These are phyloP conservation scores for Combretum micranthum DNA, from an alignment of 345 rosid species.

Conservation along the genomic window DNA sequence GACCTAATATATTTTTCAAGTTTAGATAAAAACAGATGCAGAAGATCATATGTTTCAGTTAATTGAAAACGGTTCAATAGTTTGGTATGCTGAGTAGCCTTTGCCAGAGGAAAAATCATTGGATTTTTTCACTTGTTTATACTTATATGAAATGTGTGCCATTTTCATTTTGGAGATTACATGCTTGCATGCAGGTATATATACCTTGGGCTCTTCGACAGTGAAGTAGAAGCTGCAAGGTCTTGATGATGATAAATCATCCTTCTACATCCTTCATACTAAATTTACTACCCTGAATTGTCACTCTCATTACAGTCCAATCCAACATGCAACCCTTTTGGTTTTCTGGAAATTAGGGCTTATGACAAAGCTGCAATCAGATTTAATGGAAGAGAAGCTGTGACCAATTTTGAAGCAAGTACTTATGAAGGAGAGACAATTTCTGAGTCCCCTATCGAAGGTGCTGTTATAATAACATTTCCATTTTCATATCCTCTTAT, in stretches of 20 bases:
- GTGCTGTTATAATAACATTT: constrained; percentile 20
- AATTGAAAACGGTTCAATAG: no score
- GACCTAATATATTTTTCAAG: not conserved
- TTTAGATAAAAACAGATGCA: no score
- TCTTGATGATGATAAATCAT: constrained; percentile 63
- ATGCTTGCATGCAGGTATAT: constrained; percentile 97
- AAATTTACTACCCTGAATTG: constrained; percentile 41
- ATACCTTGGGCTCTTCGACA: constrained; percentile 98
- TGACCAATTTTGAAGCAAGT: constrained; percentile 80
- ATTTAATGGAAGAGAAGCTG: constrained; percentile 84
- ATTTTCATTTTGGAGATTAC: constrained; percentile 59
- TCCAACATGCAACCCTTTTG: constrained; percentile 52
- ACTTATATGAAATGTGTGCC: constrained; percentile 16
- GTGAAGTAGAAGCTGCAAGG: constrained; percentile 99
- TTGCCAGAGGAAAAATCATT: constrained; percentile 36
- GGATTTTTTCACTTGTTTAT: constrained; percentile 9
- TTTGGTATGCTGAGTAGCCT: constrained; percentile 17
- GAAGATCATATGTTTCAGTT: no score
- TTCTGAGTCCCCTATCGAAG: constrained; percentile 42
- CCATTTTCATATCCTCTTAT: not conserved
- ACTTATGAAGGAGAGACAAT: constrained; percentile 56
- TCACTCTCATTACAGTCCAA: constrained; percentile 31
- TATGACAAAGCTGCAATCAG: constrained; percentile 94
- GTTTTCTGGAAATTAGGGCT: constrained; percentile 73
- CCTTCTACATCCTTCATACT: constrained; percentile 30